phyloP scores from a whole-genome alignment of 2,329 filamentous ascomycete genomes.

The Penicillium occitanis region DNA sequence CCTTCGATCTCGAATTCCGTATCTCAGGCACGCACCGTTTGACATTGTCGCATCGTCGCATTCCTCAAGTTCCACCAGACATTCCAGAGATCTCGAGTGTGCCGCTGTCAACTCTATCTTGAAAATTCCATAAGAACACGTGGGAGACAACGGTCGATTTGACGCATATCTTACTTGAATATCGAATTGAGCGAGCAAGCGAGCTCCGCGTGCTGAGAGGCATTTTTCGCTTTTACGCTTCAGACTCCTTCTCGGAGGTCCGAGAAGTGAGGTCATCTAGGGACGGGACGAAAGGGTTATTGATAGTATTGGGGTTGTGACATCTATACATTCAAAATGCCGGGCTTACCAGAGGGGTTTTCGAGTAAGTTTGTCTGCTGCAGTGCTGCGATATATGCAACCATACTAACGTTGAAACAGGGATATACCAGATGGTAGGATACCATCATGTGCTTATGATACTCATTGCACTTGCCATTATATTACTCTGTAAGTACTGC shows the following conservation, averaged over 20 bases:
- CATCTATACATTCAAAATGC: conserved; percentile 30
- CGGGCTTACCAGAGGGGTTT: conserved; percentile 30
- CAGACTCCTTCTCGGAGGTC: conserved; percentile 27
- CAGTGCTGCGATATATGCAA: neutral
- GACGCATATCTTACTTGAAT: neutral
- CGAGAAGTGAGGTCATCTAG: conserved; percentile 39
- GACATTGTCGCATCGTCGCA: conserved; percentile 4
- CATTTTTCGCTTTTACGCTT: conserved; percentile 2
- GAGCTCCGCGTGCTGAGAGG: conserved; percentile 32
- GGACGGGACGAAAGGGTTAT: conserved; percentile 25
- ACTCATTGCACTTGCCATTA: conserved; percentile 87
- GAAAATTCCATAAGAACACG: neutral
- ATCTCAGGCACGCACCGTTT: neutral
- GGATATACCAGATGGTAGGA: conserved; percentile 62
- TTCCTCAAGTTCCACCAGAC: neutral
- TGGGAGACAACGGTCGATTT: neutral
- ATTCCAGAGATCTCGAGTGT: conserved; percentile 7
- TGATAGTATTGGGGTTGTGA: conserved; percentile 29
- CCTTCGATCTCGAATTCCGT: neutral
- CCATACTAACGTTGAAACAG: conserved; percentile 32
- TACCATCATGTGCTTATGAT: conserved; percentile 95
- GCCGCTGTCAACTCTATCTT: conserved; percentile 12
- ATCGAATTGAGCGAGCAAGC: conserved; percentile 7
- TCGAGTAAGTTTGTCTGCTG: conserved; percentile 32
- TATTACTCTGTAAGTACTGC: conserved; percentile 77